Evolutionary conservation across 2,329 filamentous ascomycete genomes (phyloP), one percentile per base, ranked within the genome.

Genomic region (Plectosphaerella plurivora): DNA sequence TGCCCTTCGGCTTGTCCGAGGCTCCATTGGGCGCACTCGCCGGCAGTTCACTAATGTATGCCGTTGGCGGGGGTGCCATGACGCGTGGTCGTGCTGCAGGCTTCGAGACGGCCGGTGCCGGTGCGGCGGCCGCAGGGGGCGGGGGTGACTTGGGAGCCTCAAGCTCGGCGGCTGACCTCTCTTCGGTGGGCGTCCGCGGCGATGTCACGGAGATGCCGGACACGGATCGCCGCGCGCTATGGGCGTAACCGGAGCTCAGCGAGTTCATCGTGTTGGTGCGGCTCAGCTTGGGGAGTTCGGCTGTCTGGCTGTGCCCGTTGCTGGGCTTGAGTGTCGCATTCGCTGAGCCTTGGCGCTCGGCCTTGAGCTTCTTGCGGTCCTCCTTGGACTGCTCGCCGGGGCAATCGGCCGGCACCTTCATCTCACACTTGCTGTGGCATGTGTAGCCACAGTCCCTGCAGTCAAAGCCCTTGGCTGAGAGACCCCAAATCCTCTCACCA

Each of bases 401-500:
- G 65, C 94, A 99, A 65, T 96, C 90, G 8, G 94, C 89, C 1
- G 94, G 91, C 0, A 97, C 94, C 71, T 97, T 99, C 87, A 99
- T 94, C 74, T 99, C 91, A 68, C 94, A 99, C 73, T 99, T 99
- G 76, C 87, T 95, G 72, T 99, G 94, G 65, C 94, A 99, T 2
- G 92, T 97, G 72, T 97, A 99, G 35, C 95, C 94, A 64, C 94
- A 99, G 68, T 97, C 93, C 60, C 88, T 84, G 65, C 94, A 99
- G 67, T 96, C 92, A 65, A 96, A 95, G 0, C 94, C 94, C 72
- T 99, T 99, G 37, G 94, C 93, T 28, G 91, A 96, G 41, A 99
- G 71, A 1, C 94, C 94, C 94, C 94, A 99, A 67, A 99, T 96
- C 25, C 94, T 84, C 66, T 99, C 94, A 16, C 92, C 92, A 62